phyloP scores from a whole-genome alignment of 2,329 filamentous ascomycete genomes.

The Tolypocladium amazonense region DNA sequence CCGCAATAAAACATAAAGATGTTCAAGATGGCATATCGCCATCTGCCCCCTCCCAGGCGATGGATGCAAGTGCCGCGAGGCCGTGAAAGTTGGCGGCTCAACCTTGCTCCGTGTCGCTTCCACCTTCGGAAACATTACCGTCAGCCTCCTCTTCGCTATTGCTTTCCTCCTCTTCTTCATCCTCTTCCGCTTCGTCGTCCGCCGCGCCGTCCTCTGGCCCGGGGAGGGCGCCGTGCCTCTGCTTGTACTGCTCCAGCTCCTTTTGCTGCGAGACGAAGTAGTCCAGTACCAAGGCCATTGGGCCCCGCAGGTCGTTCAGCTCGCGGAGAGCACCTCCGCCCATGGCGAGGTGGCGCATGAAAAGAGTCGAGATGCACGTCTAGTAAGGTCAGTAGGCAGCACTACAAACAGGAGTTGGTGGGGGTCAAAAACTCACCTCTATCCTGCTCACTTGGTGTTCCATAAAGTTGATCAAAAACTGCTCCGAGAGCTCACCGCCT shows the following conservation, averaged over 20 bases:
- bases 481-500: slow-evolving; percentile 80
- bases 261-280: slow-evolving; percentile 50
- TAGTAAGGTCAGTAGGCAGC: slow-evolving; percentile 21
- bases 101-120: slow-evolving; percentile 13
- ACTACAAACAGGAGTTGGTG: background rate
- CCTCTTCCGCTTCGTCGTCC: slow-evolving; percentile 6
- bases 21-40: background rate
- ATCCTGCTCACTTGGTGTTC: slow-evolving; percentile 94
- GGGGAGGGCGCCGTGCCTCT: slow-evolving; percentile 34
- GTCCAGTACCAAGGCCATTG: slow-evolving; percentile 63
- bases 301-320: slow-evolving; percentile 63
- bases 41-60: background rate
- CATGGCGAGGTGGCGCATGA: slow-evolving; percentile 66
- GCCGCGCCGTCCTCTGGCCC: slow-evolving; percentile 4
- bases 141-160: slow-evolving; percentile 8
- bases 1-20: background rate
- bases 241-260: slow-evolving; percentile 53
- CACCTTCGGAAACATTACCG: slow-evolving; percentile 3
- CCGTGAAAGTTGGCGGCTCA: background rate
- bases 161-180: slow-evolving; percentile 16
- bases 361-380: slow-evolving; percentile 72
- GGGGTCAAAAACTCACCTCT: slow-evolving; percentile 56
- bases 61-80: background rate
- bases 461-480: slow-evolving; percentile 78
- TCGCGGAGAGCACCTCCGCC: slow-evolving; percentile 52